Evolutionary conservation across 768 basidiomycete genomes (phyloP).

Genomic region (Tricholoma sp.): DNA sequence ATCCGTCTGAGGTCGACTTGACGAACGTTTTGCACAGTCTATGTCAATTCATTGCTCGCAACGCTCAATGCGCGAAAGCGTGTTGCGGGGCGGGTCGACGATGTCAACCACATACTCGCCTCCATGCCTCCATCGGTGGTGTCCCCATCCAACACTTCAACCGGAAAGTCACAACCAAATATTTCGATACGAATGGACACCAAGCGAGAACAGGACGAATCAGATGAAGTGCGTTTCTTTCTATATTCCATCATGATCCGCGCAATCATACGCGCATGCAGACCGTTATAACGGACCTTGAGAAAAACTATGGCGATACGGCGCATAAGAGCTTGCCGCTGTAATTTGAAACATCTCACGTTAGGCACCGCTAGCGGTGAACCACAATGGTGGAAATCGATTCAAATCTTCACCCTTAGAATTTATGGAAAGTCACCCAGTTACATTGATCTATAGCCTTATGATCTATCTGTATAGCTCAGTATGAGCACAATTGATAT

Average conservation of each 20-base stretch:
- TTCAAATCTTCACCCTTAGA: no score
- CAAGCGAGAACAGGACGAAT: slow-evolving; percentile 5
- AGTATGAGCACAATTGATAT: no score
- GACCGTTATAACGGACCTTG: neutral
- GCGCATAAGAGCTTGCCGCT: no score
- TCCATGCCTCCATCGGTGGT: slow-evolving; percentile 7
- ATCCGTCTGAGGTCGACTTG: neutral
- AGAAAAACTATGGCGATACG: neutral
- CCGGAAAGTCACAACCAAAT: slow-evolving; percentile 13
- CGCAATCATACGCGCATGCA: neutral
- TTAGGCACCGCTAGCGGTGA: no score
- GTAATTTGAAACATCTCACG: no score
- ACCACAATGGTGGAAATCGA: no score
- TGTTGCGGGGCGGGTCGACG: slow-evolving; percentile 7
- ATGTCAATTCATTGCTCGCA: slow-evolving; percentile 25
- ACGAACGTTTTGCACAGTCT: slow-evolving; percentile 12
- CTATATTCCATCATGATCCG: neutral
- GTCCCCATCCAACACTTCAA: neutral
- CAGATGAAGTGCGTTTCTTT: neutral
- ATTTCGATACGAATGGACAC: slow-evolving; percentile 34
- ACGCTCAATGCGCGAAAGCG: slow-evolving; percentile 15
- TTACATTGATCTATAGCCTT: no score
- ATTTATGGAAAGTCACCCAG: no score
- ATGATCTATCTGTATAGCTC: no score
- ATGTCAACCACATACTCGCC: slow-evolving; percentile 11